Conservation (phyloP, 805 yeast genomes). For the Peterozyma xylosa region DNA sequence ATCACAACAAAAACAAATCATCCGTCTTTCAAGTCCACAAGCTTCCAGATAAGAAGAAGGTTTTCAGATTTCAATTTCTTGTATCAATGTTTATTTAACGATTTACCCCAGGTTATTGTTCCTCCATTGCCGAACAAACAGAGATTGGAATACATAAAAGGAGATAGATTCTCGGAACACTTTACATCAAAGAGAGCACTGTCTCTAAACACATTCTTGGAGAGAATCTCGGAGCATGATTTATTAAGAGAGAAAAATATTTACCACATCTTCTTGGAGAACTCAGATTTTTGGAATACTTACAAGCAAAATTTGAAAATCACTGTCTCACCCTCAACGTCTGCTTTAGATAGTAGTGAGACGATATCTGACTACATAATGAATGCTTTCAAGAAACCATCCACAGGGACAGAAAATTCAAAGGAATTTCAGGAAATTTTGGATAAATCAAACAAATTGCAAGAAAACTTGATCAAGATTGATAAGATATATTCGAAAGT, state of each 20-base stretch:
- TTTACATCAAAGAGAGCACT: conserved; percentile 80
- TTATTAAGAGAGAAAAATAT: conserved; percentile 60
- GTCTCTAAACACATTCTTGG: conserved; percentile 69
- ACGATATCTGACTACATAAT: conserved; percentile 84
- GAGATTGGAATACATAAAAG: conserved; percentile 85
- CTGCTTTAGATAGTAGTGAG: conserved; percentile 46
- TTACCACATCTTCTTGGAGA: conserved; percentile 63
- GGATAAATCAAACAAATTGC: conserved; percentile 76
- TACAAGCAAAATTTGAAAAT: conserved; percentile 50
- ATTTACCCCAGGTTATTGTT: conserved; percentile 76
- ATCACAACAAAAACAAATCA: conserved; percentile 57
- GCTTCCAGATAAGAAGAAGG: conserved; percentile 61
- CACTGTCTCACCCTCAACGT: conserved; percentile 10
- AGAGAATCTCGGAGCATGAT: conserved; percentile 71
- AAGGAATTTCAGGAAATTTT: conserved; percentile 78
- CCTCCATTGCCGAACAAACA: conserved; percentile 95
- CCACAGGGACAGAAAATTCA: conserved; percentile 43
- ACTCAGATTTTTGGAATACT: conserved; percentile 61
- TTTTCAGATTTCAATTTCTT: conserved; percentile 82
- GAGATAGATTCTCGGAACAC: conserved; percentile 81
- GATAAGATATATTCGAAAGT: conserved; percentile 74
- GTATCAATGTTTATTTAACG: conserved; percentile 65
- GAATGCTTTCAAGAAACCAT: conserved; percentile 84
- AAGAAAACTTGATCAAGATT: conserved; percentile 71
- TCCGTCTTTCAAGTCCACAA: conserved; percentile 41